Evolutionary conservation across 2,329 filamentous ascomycete genomes (phyloP), one percentile per base, ranked within the genome.

Genomic region (Zelopaecilomyces penicillatus): DNA sequence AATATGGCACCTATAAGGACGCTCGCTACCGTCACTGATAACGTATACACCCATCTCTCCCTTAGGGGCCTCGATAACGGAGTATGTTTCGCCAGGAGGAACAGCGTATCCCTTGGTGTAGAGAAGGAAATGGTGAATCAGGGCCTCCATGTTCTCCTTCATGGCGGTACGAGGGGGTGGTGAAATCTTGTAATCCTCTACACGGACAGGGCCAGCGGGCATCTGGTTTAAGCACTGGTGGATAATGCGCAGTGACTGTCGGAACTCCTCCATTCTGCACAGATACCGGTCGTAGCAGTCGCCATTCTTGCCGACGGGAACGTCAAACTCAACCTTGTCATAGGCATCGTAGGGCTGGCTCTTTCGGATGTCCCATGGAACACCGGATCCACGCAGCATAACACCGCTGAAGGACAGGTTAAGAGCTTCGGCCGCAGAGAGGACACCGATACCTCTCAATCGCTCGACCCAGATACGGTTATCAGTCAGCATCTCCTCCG

Each of bases 121-220:
- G 43, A 98, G 82, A 54, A 98, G 73, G 78, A 98, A 98, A 75
- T 98, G 93, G 73, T 98, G 93, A 64, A 98, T 98, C 37, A 98
- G 80, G 34, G 93, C 90, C 73, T 98, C 93, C 94, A 98, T 98
- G 75, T 98, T 98, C 80, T 98, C 93, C 80, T 98, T 98, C 93
- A 98, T 98, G 61, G 93, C 93, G 37, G 87, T 77, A 61, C 93
- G 83, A n/a, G 93, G 94, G 50, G 93, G 93, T 26, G 93, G 93
- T 3, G 87, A 85, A 60, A 98, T 80, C 80, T 98, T 98, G 82
- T 97, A 98, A 70, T 98, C 93, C 70, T 98, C 93, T 36, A 96
- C 88, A 56, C 91, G 86, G 63, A 97, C 80, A 42, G 93, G 93
- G 29, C 93, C 93, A 40, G 87, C 78, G 40, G 94, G 91, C 87